phyloP scores from a whole-genome alignment of 345 rosid genomes.

The Microcos paniculata region DNA sequence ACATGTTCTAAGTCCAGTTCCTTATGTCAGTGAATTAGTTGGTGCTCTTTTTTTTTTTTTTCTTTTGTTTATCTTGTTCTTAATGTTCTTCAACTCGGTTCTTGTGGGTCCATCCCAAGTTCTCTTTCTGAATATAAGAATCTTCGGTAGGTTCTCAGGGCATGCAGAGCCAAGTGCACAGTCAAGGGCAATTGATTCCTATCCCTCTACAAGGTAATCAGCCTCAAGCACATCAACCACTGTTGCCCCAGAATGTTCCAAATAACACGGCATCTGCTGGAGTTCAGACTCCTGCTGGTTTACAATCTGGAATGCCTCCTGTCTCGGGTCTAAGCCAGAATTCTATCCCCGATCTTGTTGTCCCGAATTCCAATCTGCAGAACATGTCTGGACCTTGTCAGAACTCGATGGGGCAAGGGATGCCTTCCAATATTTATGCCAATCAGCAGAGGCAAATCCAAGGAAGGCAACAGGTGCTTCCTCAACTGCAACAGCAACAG shows the following conservation, averaged over 20 bases:
- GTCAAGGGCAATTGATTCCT: slow-evolving; percentile 63
- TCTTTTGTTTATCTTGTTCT: slow-evolving; percentile 17
- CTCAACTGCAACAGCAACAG: slow-evolving; percentile 52
- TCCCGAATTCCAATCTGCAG: slow-evolving; percentile 74
- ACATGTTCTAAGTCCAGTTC: background rate
- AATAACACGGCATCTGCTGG: slow-evolving; percentile 54
- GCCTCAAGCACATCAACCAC: slow-evolving; percentile 66
- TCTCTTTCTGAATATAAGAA: background rate
- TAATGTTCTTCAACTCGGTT: background rate
- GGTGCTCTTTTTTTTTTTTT: slow-evolving; percentile 20
- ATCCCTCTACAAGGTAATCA: slow-evolving; percentile 58
- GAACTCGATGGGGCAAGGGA: slow-evolving; percentile 56
- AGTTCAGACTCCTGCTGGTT: slow-evolving; percentile 63
- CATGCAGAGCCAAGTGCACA: slow-evolving; percentile 53
- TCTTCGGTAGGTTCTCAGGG: slow-evolving; percentile 42
- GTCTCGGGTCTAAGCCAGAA: slow-evolving; percentile 60
- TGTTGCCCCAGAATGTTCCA: slow-evolving; percentile 65
- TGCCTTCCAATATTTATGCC: slow-evolving; percentile 43
- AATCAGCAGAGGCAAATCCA: slow-evolving; percentile 59
- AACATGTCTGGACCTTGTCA: slow-evolving; percentile 64
- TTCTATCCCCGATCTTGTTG: slow-evolving; percentile 41
- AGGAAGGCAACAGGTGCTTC: slow-evolving; percentile 53
- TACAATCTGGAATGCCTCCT: slow-evolving; percentile 60
- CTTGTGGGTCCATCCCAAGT: background rate
- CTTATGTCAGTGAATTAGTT: slow-evolving; percentile 15